These are phyloP conservation scores for sunflower (Helianthus annuus) DNA, from an alignment of 129 eudicot species.

Conservation along the genomic window HanXRQr2.0-SUNRISE NC_035437.2:155406190-155406689, in stretches of 20 bases:
- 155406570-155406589: too few species aligned
- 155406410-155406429: slow-evolving; percentile 3
- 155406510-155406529: too few species aligned
- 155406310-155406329: background rate
- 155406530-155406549: too few species aligned
- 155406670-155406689: too few species aligned
- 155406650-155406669: too few species aligned
- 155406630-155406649: too few species aligned
- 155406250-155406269: slow-evolving; percentile 13
- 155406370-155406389: too few species aligned
- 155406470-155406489: too few species aligned
- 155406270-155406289: slow-evolving; percentile 8
- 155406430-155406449: background rate
- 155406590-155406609: too few species aligned
- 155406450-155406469: background rate
- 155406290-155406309: background rate
- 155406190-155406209: slow-evolving; percentile 9
- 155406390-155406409: background rate
- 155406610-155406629: too few species aligned
- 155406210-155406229: slow-evolving; percentile 15
- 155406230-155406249: slow-evolving; percentile 9
- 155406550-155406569: too few species aligned
- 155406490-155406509: too few species aligned
- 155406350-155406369: background rate
- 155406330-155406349: background rate